Evolutionary conservation across 345 rosid genomes (phyloP).

Genomic region (Citrus glauca): DNA sequence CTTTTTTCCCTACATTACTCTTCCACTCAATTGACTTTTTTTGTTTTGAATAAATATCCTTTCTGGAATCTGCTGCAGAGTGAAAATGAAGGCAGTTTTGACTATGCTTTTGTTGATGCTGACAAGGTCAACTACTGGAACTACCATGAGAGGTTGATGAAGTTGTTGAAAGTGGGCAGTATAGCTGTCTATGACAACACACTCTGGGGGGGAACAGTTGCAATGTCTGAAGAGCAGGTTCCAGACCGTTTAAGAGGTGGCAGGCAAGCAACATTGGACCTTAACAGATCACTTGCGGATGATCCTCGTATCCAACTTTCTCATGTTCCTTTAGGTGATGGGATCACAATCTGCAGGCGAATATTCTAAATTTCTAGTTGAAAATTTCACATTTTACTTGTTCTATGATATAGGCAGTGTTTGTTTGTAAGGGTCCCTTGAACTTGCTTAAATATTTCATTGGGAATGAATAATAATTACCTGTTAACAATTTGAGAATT

Average conservation of each 20-base stretch:
- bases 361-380: constrained; percentile 7
- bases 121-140: constrained; percentile 44
- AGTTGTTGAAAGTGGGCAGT: constrained; percentile 55
- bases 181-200: constrained; percentile 54
- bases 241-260: constrained; percentile 11
- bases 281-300: constrained; percentile 37
- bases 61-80: constrained; percentile 21
- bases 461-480: not conserved
- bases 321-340: constrained; percentile 53
- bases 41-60: not conserved
- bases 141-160: constrained; percentile 60
- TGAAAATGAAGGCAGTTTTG: constrained; percentile 35
- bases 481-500: too few relatives aligned
- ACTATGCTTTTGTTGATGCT: constrained; percentile 57
- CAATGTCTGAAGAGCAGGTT: constrained; percentile 22
- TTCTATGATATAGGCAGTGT: not conserved
- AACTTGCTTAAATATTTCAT: not conserved
- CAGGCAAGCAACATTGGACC: constrained; percentile 24
- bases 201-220: constrained; percentile 49
- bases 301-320: constrained; percentile 51
- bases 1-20: not conserved
- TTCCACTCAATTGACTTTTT: not conserved
- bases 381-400: not conserved
- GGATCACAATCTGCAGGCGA: constrained; percentile 48
- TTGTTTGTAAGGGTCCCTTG: not conserved